A percentile compares a stretch with the other conserved stretches of the same genome.
Conservation (phyloP, 176 grass and related monocot species). For the Saccharum spontaneum region DNA sequence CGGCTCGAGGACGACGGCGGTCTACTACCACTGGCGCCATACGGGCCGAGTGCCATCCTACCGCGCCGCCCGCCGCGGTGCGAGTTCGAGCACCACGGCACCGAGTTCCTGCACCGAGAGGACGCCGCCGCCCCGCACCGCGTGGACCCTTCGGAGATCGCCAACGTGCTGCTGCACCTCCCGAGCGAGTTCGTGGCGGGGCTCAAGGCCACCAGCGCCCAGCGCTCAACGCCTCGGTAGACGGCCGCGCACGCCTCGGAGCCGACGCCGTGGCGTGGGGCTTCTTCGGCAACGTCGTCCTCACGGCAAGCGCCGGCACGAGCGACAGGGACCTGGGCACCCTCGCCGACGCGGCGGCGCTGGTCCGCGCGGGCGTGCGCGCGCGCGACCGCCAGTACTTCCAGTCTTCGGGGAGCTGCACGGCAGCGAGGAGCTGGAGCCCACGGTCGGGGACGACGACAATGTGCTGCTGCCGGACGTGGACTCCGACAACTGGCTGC, state of each 20-base stretch:
- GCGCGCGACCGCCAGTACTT: slow-evolving; percentile 32
- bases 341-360: slow-evolving; percentile 29
- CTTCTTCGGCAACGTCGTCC: slow-evolving; percentile 57
- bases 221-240: slow-evolving; percentile 30
- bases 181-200: slow-evolving; percentile 31
- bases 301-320: slow-evolving; percentile 34
- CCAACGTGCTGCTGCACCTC: slow-evolving; percentile 45
- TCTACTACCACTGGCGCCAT: too few species aligned
- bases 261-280: not conserved
- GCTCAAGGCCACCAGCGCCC: slow-evolving; percentile 32
- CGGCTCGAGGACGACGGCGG: too few species aligned
- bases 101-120: slow-evolving; percentile 30
- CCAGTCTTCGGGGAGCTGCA: slow-evolving; percentile 49
- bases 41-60: not conserved
- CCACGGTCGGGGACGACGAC: not conserved
- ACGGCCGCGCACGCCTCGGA: slow-evolving; percentile 34
- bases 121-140: not conserved
- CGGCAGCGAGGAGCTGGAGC: slow-evolving; percentile 22
- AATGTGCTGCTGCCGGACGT: slow-evolving; percentile 37
- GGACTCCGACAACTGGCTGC: slow-evolving; percentile 49
- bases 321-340: not conserved
- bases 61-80: slow-evolving; percentile 40
- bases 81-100: slow-evolving; percentile 49
- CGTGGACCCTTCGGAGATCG: slow-evolving; percentile 16
- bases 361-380: slow-evolving; percentile 34